Evolutionary conservation across 2,329 filamentous ascomycete genomes (phyloP), one percentile per base, ranked within the genome.

Genomic region (Aspergillus sp.): DNA sequence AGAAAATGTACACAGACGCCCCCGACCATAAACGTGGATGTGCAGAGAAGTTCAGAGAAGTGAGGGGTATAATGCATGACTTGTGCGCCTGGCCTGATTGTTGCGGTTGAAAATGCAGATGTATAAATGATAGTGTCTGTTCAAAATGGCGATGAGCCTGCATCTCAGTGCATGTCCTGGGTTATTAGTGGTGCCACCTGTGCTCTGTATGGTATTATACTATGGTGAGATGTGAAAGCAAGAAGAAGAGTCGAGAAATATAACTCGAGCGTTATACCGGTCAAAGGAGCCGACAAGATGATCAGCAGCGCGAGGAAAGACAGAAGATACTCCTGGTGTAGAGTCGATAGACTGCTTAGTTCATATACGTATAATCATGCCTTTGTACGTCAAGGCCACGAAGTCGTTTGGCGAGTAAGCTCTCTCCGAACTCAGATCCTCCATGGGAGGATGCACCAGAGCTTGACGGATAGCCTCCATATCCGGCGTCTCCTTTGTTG

Each of bases 341-440:
- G 29, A 14, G 19, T 41, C 13, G 19, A 13, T 32, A 5, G 6
- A 13, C 20, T 38, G 19, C 6, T 25, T 19, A 17, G 41, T 52
- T 40, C 36, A 29, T 48, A 38, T 31, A 45, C 13, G 19, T 19
- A 34, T 42, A 38, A 20, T 63, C 55, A 11, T 60, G 55, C 42
- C 60, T 69, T 42, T 78, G 72, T 11, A 79, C 73, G 34, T 84
- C 87, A 5, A 89, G 72, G 5, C 83, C 82, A 58, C 84, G 81
- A 42, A 93, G 73, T 52, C 85, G 81, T 66, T 84, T 84, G 10
- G 89, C 89, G 14, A 94, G 74, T 14, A 94, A 71, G 2, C 88
- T 83, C 62, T 90, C 86, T 4, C 82, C 78, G 1, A 72, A 73
- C n/a, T 70, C 75, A 64, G 54, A 70, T 70, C 32, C 34, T 38